Evolutionary conservation across 768 basidiomycete genomes (phyloP), one percentile per base, ranked within the genome.

Genomic region (Mycena galopus): DNA sequence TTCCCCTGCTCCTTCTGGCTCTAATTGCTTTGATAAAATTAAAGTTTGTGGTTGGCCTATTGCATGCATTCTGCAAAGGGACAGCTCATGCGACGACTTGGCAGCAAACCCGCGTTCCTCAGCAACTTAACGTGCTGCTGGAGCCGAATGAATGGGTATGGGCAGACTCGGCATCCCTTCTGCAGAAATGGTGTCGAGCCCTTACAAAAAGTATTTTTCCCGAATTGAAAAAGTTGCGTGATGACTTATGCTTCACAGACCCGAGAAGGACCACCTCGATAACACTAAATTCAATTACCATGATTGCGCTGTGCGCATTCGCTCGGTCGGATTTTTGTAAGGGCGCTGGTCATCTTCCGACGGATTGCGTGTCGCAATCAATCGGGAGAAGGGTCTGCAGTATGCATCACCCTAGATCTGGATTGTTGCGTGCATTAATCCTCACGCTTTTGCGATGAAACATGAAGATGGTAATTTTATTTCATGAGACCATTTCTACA

Each of bases 71-170:
- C n/a, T n/a, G n/a, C n/a, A n/a, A n/a, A n/a, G n/a, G n/a, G n/a
- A n/a, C n/a, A n/a, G n/a, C n/a, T n/a, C n/a, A n/a, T 44, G 42
- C 42, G 42, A 44, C 42, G 4, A 44, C 61, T 2, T 60, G 59
- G 59, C 12, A 5, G 17, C 35, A 60, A 27, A 60, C 59, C 4
- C 39, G 35, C 1, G 16, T 60, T 11, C 37, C 59, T 16, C 59
- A 60, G 37, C 35, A 60, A n/a, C 59, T 39, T 14, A 23, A 25
- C 12, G 25, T 25, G 3, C 59, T 60, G 2, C 39, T 60, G 23
- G 59, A 60, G 25, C 37, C 35, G 7, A 35, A 29, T 17, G 59
- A 60, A 42, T 60, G 59, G 59, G 39, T 60, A 9, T 60, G 59
- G 59, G 37, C 59, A 27, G 35, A 60, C 19, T 53, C 51, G 9